Evolutionary conservation across 768 basidiomycete species (phyloP).

Genomic region (Podaxis sp.): DNA sequence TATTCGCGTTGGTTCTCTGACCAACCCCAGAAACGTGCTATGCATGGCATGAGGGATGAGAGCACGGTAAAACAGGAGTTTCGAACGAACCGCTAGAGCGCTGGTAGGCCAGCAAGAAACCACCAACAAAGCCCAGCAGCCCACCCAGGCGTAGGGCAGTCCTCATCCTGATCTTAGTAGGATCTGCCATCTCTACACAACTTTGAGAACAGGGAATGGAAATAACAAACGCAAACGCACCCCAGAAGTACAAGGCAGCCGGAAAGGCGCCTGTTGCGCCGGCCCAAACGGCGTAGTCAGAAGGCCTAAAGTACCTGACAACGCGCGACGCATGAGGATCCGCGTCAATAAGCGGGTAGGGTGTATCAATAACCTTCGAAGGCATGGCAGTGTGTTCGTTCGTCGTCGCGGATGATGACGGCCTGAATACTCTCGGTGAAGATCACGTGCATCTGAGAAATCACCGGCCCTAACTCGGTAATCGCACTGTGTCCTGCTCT

Average conservation of each 20-base stretch:
- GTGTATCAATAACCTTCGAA: slow-evolving; percentile 51
- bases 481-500: not conserved
- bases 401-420: slow-evolving; percentile 32
- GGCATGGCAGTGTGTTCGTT: slow-evolving; percentile 40
- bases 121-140: slow-evolving; percentile 82
- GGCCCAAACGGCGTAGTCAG: slow-evolving; percentile 87
- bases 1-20: slow-evolving; percentile 85
- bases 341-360: slow-evolving; percentile 89
- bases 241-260: slow-evolving; percentile 75
- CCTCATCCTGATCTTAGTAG: slow-evolving; percentile 35
- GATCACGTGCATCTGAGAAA: slow-evolving; percentile 27
- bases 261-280: slow-evolving; percentile 81
- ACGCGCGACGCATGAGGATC: slow-evolving; percentile 91
- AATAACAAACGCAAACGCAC: slow-evolving; percentile 44
- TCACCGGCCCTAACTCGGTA: slow-evolving; percentile 30
- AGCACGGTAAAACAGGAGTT: slow-evolving; percentile 9
- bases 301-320: slow-evolving; percentile 82
- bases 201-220: slow-evolving; percentile 11
- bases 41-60: slow-evolving; percentile 13
- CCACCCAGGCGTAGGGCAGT: slow-evolving; percentile 55
- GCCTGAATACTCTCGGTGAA: slow-evolving; percentile 2
- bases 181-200: slow-evolving; percentile 49
- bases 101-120: slow-evolving; percentile 93
- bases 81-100: slow-evolving; percentile 73
- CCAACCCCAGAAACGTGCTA: slow-evolving; percentile 97